A percentile compares a stretch with the other conserved stretches of the same genome.
These are phyloP conservation scores for Cyclostephanos invisitatus DNA, from an alignment of 108 stramenopile species.

Conservation along the genomic window DNA sequence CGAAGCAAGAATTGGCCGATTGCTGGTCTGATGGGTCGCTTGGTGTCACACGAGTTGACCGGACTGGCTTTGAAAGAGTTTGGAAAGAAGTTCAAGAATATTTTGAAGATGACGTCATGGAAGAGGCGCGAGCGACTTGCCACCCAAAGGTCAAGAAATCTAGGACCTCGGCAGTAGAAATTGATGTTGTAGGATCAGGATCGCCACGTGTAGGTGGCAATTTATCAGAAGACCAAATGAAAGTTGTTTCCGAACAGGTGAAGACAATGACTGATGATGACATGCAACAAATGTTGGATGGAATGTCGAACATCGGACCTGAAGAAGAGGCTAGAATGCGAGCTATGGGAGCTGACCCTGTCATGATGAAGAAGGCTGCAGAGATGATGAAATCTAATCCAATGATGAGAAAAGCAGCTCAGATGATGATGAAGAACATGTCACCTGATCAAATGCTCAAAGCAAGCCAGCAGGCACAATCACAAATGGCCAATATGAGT, in stretches of 20 bases:
- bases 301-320: conserved; percentile 65
- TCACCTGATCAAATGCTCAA: conserved; percentile 66
- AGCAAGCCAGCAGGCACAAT: conserved; percentile 64
- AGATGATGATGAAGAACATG: conserved; percentile 77
- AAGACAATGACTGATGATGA: conserved; percentile 71
- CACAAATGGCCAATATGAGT: conserved; percentile 67
- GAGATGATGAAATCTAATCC: conserved; percentile 70
- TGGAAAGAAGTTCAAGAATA: conserved; percentile 83
- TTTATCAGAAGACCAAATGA: conserved; percentile 56
- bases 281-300: conserved; percentile 58
- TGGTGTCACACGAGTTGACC: conserved; percentile 66
- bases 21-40: conserved; percentile 71
- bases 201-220: conserved; percentile 46
- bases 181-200: conserved; percentile 9
- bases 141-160: conserved; percentile 46
- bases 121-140: conserved; percentile 44
- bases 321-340: conserved; percentile 69
- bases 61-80: conserved; percentile 68
- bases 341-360: conserved; percentile 75
- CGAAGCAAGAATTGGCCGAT: conserved; percentile 56
- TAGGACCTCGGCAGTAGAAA: conserved; percentile 16
- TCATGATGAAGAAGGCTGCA: conserved; percentile 66
- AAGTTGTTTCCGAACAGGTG: conserved; percentile 52
- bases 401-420: conserved; percentile 65
- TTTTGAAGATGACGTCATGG: conserved; percentile 75